phyloP scores from a whole-genome alignment of 352 stramenopile species.

The Pythium rishiriense region DNA sequence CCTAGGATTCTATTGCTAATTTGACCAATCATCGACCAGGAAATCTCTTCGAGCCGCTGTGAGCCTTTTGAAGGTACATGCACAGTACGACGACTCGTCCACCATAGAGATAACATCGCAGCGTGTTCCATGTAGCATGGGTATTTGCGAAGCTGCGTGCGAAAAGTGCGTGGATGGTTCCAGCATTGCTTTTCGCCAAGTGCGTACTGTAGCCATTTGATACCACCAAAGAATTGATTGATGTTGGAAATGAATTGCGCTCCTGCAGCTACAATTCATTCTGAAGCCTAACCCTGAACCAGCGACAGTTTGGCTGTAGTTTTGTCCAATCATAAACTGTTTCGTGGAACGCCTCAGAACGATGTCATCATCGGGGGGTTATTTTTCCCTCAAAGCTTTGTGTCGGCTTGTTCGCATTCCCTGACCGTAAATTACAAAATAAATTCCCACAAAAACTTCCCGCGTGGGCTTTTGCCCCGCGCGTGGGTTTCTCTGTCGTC shows the following conservation, averaged over 20 bases:
- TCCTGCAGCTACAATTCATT: slow-evolving; percentile 3
- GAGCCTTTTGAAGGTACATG: no score
- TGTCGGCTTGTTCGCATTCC: not conserved
- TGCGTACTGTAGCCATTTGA: not conserved
- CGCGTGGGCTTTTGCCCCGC: not conserved
- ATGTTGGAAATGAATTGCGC: slow-evolving; percentile 9
- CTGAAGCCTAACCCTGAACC: slow-evolving; percentile 19
- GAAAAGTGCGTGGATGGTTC: no score
- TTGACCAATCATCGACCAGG: no score
- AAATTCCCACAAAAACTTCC: slow-evolving; percentile 14
- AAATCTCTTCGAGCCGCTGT: no score
- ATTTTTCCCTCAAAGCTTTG: slow-evolving; percentile 1
- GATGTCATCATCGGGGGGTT: slow-evolving; percentile 19
- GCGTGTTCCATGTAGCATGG: no score
- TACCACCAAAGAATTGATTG: not conserved
- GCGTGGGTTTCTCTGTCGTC: slow-evolving; percentile 7
- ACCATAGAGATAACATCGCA: no score
- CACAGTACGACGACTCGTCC: no score
- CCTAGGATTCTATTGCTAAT: no score
- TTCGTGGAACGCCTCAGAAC: slow-evolving; percentile 46
- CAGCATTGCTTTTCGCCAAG: no score
- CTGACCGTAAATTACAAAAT: slow-evolving; percentile 19
- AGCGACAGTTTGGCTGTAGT: slow-evolving; percentile 7
- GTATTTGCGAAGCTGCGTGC: no score
- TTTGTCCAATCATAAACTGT: slow-evolving; percentile 53